Conservation (phyloP, 2,329 filamentous ascomycete species). For the Amylocarpus encephaloides region DNA sequence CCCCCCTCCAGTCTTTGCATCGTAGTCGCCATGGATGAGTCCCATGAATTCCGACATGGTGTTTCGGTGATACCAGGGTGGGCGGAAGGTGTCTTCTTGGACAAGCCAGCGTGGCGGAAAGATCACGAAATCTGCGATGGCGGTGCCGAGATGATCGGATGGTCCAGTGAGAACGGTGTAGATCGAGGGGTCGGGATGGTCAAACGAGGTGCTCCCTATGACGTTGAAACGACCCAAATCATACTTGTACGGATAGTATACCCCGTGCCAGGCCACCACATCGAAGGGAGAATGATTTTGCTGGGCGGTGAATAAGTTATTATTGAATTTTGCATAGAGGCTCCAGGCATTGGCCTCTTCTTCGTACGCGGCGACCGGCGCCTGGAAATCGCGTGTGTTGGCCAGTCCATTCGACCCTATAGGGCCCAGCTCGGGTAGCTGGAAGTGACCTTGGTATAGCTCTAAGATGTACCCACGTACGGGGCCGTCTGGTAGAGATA, state of each 20-base stretch:
- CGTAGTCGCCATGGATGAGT: slow-evolving; percentile 54
- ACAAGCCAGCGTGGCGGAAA: slow-evolving; percentile 61
- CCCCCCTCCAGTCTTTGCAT: slow-evolving; percentile 49
- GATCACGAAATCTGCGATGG: slow-evolving; percentile 59
- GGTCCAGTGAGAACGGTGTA: slow-evolving; percentile 61
- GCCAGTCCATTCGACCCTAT: slow-evolving; percentile 69
- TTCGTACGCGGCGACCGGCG: slow-evolving; percentile 62
- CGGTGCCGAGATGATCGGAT: slow-evolving; percentile 48
- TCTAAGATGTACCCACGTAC: slow-evolving; percentile 70
- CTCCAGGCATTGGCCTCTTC: slow-evolving; percentile 49
- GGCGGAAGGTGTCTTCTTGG: slow-evolving; percentile 52
- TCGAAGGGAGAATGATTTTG: slow-evolving; percentile 72
- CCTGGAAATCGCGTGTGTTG: slow-evolving; percentile 69
- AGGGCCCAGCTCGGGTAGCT: slow-evolving; percentile 64
- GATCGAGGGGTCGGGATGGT: slow-evolving; percentile 74
- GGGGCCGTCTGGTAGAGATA: slow-evolving; percentile 54
- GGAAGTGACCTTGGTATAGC: slow-evolving; percentile 66
- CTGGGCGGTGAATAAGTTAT: slow-evolving; percentile 56
- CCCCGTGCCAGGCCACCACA: slow-evolving; percentile 68
- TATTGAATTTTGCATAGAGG: slow-evolving; percentile 60
- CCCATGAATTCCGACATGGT: slow-evolving; percentile 63
- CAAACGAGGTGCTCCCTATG: slow-evolving; percentile 65
- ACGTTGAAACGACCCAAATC: slow-evolving; percentile 71
- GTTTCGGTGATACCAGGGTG: slow-evolving; percentile 59
- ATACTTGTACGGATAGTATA: slow-evolving; percentile 62